Conservation (phyloP, 768 basidiomycete genomes). For the Trametes punicea region DNA sequence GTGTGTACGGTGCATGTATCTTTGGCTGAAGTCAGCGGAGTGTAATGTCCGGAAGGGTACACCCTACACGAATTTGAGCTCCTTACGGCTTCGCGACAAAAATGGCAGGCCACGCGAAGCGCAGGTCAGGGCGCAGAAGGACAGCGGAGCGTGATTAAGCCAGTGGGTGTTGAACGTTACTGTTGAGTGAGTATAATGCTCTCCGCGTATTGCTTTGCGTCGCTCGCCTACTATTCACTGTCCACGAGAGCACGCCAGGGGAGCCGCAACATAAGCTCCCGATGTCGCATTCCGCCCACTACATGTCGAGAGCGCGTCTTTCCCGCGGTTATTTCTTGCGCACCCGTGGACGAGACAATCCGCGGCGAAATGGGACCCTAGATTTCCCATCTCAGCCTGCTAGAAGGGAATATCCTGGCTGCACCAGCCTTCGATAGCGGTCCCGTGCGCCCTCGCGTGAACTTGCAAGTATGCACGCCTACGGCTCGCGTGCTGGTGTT, state of each 20-base stretch:
- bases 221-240: no score
- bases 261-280: not conserved
- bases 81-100: not conserved
- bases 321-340: not conserved
- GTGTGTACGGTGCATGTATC: no score
- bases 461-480: no score
- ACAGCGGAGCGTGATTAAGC: not conserved
- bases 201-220: no score
- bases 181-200: no score
- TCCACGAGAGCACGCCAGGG: not conserved
- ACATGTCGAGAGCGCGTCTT: not conserved
- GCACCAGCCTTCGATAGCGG: not conserved
- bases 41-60: not conserved
- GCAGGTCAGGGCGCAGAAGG: slow-evolving; percentile 11
- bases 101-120: not conserved
- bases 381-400: not conserved
- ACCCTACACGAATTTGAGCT: not conserved
- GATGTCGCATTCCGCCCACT: not conserved
- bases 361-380: not conserved
- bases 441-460: not conserved
- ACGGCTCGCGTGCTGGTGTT: not conserved
- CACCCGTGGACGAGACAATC: not conserved
- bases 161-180: not conserved
- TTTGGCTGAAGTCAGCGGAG: no score
- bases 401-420: not conserved